Percentiles rank a stretch among this genome's conserved stretches.
Evolutionary conservation across 495 filamentous ascomycete genomes (phyloP).

Genomic region (Parmelia sp.): DNA sequence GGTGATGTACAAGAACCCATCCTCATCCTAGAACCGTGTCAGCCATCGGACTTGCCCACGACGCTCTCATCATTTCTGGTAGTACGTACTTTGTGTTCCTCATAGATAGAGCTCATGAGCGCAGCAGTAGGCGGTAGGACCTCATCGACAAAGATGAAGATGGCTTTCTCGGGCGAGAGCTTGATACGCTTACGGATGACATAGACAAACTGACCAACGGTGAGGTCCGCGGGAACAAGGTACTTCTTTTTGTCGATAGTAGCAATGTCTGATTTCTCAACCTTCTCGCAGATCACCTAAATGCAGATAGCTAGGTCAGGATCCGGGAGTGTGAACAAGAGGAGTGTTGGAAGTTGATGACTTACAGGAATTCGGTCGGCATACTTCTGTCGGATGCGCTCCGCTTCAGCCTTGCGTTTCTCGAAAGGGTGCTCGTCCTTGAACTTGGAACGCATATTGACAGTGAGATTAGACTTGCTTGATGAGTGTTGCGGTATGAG

Average conservation of each 20-base stretch:
- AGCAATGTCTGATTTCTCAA: conserved; percentile 97
- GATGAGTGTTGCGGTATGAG: conserved; percentile 22
- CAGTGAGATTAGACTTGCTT: conserved; percentile 28
- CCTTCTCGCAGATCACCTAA: conserved; percentile 99
- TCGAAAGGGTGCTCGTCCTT: conserved; percentile 99
- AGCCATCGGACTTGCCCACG: background rate
- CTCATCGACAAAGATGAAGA: conserved; percentile 99
- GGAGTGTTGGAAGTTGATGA: conserved; percentile 26
- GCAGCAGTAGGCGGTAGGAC: conserved; percentile 94
- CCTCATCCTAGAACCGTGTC: conserved; percentile 36
- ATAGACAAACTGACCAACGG: conserved; percentile 99
- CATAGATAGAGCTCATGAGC: conserved; percentile 98
- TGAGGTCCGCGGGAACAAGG: conserved; percentile 93
- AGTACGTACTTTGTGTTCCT: conserved; percentile 72
- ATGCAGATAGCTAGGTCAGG: conserved; percentile 18
- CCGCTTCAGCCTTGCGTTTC: conserved; percentile 97
- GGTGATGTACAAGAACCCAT: conserved; percentile 55
- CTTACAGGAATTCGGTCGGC: conserved; percentile 96
- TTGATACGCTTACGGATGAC: conserved; percentile 99
- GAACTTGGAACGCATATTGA: conserved; percentile 92
- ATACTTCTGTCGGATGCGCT: conserved; percentile 98
- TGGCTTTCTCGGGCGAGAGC: conserved; percentile 98
- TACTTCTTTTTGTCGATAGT: conserved; percentile 99
- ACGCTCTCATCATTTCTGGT: conserved; percentile 12
- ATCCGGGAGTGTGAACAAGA: background rate